These are phyloP conservation scores for Aspergillus hiratsukae DNA, from an alignment of 2,329 filamentous ascomycete species.

Conservation along the genomic window DNA sequence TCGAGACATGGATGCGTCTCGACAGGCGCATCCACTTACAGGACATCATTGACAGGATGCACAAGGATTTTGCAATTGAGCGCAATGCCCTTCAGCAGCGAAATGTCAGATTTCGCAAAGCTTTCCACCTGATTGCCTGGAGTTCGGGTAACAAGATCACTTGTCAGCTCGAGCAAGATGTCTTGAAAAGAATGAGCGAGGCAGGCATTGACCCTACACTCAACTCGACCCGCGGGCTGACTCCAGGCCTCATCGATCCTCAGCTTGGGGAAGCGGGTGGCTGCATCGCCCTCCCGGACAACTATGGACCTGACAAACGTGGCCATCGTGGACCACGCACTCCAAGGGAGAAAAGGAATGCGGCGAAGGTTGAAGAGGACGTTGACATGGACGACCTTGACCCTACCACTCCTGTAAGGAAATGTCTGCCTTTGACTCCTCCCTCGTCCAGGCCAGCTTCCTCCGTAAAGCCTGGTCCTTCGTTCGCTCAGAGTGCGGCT, in stretches of 20 bases:
- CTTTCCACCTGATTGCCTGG: constrained; percentile 25
- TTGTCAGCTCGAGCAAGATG: constrained; percentile 1
- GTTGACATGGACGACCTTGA: background rate
- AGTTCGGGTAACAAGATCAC: constrained; percentile 21
- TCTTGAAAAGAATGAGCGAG: constrained; percentile 6
- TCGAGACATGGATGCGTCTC: constrained; percentile 30
- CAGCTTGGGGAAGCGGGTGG: constrained; percentile 16
- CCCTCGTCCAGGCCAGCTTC: background rate
- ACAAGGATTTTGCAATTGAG: constrained; percentile 11
- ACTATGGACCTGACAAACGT: background rate
- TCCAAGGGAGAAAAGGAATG: background rate
- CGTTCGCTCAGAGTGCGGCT: background rate
- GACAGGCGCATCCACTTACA: constrained; percentile 23
- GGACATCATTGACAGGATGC: constrained; percentile 28
- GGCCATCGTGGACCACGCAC: background rate
- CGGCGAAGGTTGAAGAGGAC: background rate
- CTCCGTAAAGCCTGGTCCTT: background rate
- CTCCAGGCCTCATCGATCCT: constrained; percentile 19
- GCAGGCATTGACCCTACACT: constrained; percentile 4
- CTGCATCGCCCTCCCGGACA: constrained; percentile 11
- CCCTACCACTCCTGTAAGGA: background rate
- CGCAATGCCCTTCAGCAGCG: constrained; percentile 27
- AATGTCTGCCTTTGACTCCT: background rate
- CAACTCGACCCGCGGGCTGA: constrained; percentile 20
- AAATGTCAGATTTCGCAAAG: constrained; percentile 22